A percentile compares a stretch with the other conserved stretches of the same genome.
Conservation (phyloP, 2,329 filamentous ascomycete species). For the Cadophora sp. region DNA sequence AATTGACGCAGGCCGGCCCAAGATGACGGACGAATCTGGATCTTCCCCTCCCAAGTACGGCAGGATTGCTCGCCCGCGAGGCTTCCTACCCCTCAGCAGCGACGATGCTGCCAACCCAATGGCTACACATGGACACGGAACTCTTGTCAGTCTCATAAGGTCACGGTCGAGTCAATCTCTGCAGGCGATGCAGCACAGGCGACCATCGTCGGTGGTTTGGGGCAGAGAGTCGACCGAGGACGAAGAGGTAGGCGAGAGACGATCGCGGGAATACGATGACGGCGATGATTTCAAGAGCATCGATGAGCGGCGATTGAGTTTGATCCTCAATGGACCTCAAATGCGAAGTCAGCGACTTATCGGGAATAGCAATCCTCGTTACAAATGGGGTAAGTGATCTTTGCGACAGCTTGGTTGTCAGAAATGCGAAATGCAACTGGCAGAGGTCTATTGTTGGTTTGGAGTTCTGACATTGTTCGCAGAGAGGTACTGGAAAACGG, state of each 20-base stretch:
- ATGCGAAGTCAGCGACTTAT: constrained; percentile 87
- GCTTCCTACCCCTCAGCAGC: constrained; percentile 39
- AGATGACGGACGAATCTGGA: constrained; percentile 24
- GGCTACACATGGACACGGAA: constrained; percentile 43
- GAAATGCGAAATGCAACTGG: not conserved
- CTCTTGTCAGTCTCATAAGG: constrained; percentile 41
- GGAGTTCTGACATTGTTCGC: constrained; percentile 42
- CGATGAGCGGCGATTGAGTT: constrained; percentile 65
- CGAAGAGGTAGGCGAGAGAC: constrained; percentile 36
- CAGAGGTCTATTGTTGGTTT: not conserved
- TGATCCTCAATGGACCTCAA: constrained; percentile 69
- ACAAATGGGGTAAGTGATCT: constrained; percentile 67
- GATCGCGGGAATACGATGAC: constrained; percentile 33
- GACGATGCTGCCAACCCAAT: constrained; percentile 42
- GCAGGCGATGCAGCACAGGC: constrained; percentile 28
- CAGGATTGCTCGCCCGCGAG: constrained; percentile 36
- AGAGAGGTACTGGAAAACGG: constrained; percentile 83
- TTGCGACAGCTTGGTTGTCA: constrained; percentile 53
- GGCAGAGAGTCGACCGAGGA: constrained; percentile 38
- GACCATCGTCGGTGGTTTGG: constrained; percentile 31
- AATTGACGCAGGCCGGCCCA: constrained; percentile 2
- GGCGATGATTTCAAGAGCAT: constrained; percentile 37
- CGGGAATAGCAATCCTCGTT: constrained; percentile 85
- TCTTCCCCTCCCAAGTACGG: constrained; percentile 35
- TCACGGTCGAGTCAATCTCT: constrained; percentile 42